These are phyloP conservation scores for Solidago caesia DNA, from an alignment of 129 eudicot genomes.

Conservation along the genomic window DNA sequence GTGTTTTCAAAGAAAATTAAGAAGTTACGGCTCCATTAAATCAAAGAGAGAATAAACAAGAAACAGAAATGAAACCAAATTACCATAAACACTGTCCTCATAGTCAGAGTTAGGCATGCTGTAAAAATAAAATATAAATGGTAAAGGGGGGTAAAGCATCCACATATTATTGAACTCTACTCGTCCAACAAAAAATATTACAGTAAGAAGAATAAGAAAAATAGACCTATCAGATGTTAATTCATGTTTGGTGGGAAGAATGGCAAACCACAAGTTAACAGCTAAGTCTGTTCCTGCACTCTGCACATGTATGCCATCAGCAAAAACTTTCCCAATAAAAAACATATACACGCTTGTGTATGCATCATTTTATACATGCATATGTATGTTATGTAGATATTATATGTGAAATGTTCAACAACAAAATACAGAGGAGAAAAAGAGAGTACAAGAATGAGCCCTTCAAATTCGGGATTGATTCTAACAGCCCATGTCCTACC, in stretches of 20 bases:
- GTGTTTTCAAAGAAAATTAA: constrained; percentile 25
- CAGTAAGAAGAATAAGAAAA: constrained; percentile 5
- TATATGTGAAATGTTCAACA: too few species aligned
- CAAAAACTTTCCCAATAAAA: too few species aligned
- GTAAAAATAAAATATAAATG: constrained; percentile 24
- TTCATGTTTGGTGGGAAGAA: constrained; percentile 47
- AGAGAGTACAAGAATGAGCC: constrained; percentile 67
- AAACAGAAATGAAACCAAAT: constrained; percentile 20
- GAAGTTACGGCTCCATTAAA: constrained; percentile 12
- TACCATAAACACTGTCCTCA: constrained; percentile 98
- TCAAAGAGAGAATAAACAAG: constrained; percentile 7
- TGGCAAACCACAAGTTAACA: constrained; percentile 83
- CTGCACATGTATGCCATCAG: constrained; percentile 45
- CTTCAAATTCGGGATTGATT: constrained; percentile 89
- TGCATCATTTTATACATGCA: too few species aligned
- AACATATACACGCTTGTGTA: too few species aligned
- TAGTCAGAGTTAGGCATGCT: constrained; percentile 68
- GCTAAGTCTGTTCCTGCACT: constrained; percentile 98
- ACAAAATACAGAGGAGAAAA: constrained; percentile 23
- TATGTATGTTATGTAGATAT: too few species aligned
- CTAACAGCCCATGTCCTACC: constrained; percentile 97
- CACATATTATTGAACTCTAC: background rate
- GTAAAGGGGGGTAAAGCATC: background rate
- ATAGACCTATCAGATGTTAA: constrained; percentile 56
- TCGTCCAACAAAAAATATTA: background rate